Base-by-base conservation (phyloP, 23 red algal genomes). In the Porphyridium purpureum region DNA sequence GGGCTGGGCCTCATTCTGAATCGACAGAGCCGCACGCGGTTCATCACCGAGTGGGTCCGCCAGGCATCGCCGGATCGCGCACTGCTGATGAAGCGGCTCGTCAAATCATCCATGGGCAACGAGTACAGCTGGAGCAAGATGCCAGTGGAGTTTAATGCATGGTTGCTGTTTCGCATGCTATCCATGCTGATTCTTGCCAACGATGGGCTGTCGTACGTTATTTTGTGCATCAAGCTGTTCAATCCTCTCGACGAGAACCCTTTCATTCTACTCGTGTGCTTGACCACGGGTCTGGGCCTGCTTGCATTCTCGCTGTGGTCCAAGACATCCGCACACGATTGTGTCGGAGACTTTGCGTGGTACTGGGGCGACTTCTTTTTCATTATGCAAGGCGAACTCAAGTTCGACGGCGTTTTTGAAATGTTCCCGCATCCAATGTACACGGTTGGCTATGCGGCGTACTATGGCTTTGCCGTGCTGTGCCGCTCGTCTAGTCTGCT, bases 291-390 rank as follows among this genome's bases (percentile, higher is more conserved):
- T 17, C 8, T 70, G 11, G 65, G 62, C 7, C 56, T 86, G 21
- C 53, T 75, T 35, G 67, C 26, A 25, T 64, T 94, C 30, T 82
- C 67, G 27, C 54, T 76, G 11, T 98, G 73, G 80, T 34, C 80
- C 21, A 98, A 98, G 56, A 53, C 54, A 6, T 47, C 55, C 20
- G 90, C 90, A 4, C 90, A 98, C 64, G 41, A 75, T 8, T 67
- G 60, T 8, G 62, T 98, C 2, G 90, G 90, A 26, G 90, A 98
- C 44, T 98, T 72, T 47, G 90, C 79, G 32, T 98, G 90, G 90
- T 98, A 75, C 54, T 98, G 90, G 90, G 90, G 90, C 34, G 90
- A 98, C 72, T 98, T 98, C 64, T 98, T 81, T 25, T 98, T 98
- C 32, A 26, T 61, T 7, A 68, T 86, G 38, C 66, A 98, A 24